Conservation (phyloP, 495 filamentous ascomycete species). For the Penicillium coffeae region DNA sequence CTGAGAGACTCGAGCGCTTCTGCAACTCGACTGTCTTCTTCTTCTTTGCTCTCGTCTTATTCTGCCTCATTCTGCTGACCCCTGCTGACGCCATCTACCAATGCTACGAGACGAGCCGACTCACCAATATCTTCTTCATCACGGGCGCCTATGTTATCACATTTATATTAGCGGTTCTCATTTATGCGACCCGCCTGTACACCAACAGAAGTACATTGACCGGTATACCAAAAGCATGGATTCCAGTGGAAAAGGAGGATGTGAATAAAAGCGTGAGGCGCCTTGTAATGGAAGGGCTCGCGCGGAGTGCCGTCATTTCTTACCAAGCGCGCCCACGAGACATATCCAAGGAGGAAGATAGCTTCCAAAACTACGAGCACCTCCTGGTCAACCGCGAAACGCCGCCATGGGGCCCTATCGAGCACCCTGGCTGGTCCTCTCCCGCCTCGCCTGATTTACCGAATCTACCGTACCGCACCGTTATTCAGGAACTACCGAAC, state of each 20-base stretch:
- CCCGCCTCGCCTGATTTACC: conserved; percentile 69
- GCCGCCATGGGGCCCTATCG: conserved; percentile 74
- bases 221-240: conserved; percentile 78
- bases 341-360: conserved; percentile 25
- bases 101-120: conserved; percentile 56
- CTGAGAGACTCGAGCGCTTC: conserved; percentile 64
- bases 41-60: conserved; percentile 67
- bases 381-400: conserved; percentile 33
- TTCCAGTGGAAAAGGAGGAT: conserved; percentile 74
- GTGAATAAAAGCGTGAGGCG: conserved; percentile 66
- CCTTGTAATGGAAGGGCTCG: conserved; percentile 67
- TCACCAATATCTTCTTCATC: conserved; percentile 83
- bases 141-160: conserved; percentile 74
- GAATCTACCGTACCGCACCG: conserved; percentile 71
- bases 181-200: conserved; percentile 87
- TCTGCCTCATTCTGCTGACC: conserved; percentile 71
- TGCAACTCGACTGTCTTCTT: conserved; percentile 79
- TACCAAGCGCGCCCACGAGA: conserved; percentile 70
- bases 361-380: conserved; percentile 26
- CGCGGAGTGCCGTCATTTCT: conserved; percentile 75
- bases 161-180: conserved; percentile 62
- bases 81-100: conserved; percentile 83
- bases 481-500: conserved; percentile 85
- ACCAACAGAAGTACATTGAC: conserved; percentile 73
- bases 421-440: conserved; percentile 87